phyloP scores from a whole-genome alignment of 805 yeast genomes.

The Candida parachauliodes region DNA sequence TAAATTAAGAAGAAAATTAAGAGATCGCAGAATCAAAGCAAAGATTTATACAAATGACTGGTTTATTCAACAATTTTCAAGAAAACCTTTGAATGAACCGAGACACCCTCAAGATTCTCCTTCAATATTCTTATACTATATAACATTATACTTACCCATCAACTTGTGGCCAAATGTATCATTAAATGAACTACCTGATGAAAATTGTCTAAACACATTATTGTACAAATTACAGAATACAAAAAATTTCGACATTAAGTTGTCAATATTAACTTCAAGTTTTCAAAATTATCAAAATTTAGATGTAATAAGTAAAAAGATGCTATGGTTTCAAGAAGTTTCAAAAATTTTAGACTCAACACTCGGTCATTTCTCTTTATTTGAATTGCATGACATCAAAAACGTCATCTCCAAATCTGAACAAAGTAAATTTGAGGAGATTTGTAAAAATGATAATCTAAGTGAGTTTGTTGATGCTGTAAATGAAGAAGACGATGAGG shows the following conservation, averaged over 20 bases:
- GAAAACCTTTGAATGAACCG: constrained; percentile 6
- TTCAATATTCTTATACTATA: constrained; percentile 10
- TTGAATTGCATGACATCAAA: constrained; percentile 12
- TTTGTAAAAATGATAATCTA: constrained; percentile 13
- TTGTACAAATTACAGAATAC: not conserved
- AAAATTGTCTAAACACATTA: constrained; percentile 8
- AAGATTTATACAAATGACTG: constrained; percentile 17
- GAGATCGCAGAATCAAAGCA: constrained; percentile 42
- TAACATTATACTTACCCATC: constrained; percentile 11
- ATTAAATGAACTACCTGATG: constrained; percentile 8
- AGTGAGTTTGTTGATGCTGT: constrained; percentile 10
- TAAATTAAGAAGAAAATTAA: constrained; percentile 39
- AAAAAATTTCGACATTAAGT: constrained; percentile 5
- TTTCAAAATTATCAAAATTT: constrained; percentile 10
- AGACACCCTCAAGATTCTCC: not conserved
- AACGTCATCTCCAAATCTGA: constrained; percentile 9
- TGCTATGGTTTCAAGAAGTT: constrained; percentile 11
- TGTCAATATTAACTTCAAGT: constrained; percentile 5
- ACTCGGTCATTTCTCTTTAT: constrained; percentile 11
- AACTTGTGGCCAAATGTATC: constrained; percentile 10
- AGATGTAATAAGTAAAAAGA: constrained; percentile 5
- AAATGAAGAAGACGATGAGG: constrained; percentile 5
- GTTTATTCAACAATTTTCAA: constrained; percentile 13
- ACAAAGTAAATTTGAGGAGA: constrained; percentile 11
- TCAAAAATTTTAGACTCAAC: constrained; percentile 7